phyloP scores from a whole-genome alignment of 1,284 basidiomycete species.

The Papiliotrema fonsecae region DNA sequence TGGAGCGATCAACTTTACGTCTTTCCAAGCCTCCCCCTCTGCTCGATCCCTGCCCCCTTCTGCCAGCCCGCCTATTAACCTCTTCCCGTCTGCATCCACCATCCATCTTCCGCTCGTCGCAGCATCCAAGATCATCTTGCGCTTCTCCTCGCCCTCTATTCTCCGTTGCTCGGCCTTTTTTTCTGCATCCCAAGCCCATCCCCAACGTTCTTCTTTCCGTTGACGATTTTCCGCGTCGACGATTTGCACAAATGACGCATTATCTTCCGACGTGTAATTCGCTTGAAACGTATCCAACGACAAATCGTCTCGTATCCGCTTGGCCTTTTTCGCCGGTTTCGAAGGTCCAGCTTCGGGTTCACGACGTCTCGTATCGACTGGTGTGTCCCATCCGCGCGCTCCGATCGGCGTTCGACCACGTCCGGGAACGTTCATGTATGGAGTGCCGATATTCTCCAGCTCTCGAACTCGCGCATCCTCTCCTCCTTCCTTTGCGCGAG shows the following conservation, averaged over 20 bases:
- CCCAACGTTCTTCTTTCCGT: constrained; percentile 65
- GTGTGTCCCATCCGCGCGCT: constrained; percentile 43
- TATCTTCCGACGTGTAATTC: constrained; percentile 88
- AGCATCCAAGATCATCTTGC: constrained; percentile 45
- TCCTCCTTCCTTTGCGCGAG: constrained; percentile 35
- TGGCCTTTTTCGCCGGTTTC: constrained; percentile 5
- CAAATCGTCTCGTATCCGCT: constrained; percentile 48
- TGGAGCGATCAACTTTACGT: constrained; percentile 13
- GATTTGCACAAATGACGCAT: constrained; percentile 86
- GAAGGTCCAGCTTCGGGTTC: constrained; percentile 8
- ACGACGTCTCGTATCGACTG: constrained; percentile 12
- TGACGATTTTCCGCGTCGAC: constrained; percentile 77
- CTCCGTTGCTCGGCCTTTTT: constrained; percentile 58
- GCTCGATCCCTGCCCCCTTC: constrained; percentile 27
- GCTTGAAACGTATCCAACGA: constrained; percentile 81
- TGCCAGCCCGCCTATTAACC: constrained; percentile 35
- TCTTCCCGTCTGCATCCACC: constrained; percentile 32
- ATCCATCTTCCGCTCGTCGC: constrained; percentile 34
- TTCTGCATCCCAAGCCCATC: constrained; percentile 90
- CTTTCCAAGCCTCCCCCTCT: constrained; percentile 39
- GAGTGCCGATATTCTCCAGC: constrained; percentile 32
- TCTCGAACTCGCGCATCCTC: constrained; percentile 20
- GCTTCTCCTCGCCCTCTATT: constrained; percentile 46
- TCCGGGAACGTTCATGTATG: constrained; percentile 33
- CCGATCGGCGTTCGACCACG: constrained; percentile 34